Conservation (phyloP, 1,284 basidiomycete genomes). For the Boletus austroedulis region DNA sequence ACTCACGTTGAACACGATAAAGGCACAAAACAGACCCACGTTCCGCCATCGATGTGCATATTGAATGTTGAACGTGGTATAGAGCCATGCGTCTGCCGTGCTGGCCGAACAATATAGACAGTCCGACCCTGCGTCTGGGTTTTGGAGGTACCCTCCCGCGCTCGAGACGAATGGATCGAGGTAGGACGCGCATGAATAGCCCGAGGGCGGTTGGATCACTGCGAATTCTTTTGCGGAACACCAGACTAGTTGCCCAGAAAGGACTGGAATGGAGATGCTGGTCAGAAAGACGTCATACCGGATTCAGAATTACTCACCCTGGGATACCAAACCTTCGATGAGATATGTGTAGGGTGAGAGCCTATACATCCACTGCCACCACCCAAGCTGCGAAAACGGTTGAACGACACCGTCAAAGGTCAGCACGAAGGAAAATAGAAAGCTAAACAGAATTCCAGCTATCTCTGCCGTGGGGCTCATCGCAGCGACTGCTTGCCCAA, state of each 20-base stretch:
- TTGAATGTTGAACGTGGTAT: conserved; percentile 44
- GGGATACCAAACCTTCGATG: conserved; percentile 54
- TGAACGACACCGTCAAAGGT: conserved; percentile 68
- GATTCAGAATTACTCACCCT: conserved; percentile 35
- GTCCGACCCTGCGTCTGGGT: conserved; percentile 53
- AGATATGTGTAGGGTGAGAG: conserved; percentile 77
- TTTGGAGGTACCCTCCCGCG: conserved; percentile 76
- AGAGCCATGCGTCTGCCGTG: conserved; percentile 47
- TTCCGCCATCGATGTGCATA: conserved; percentile 52
- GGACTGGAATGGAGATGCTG: not conserved
- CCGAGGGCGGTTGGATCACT: conserved; percentile 64
- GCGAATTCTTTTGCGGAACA: conserved; percentile 68
- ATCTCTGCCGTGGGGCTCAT: conserved; percentile 66
- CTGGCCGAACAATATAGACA: conserved; percentile 67
- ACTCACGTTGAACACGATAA: conserved; percentile 50
- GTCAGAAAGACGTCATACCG: not conserved
- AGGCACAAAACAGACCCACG: conserved; percentile 47
- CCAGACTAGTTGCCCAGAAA: conserved; percentile 59
- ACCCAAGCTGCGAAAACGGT: conserved; percentile 61
- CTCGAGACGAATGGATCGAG: conserved; percentile 61
- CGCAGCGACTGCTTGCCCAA: conserved; percentile 63
- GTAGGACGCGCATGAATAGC: conserved; percentile 71
- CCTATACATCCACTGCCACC: conserved; percentile 85
- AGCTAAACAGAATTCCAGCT: conserved; percentile 61
- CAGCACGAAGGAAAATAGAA: conserved; percentile 68